Base-by-base conservation (phyloP, 1,284 basidiomycete genomes). In the Athelia sp. region DNA sequence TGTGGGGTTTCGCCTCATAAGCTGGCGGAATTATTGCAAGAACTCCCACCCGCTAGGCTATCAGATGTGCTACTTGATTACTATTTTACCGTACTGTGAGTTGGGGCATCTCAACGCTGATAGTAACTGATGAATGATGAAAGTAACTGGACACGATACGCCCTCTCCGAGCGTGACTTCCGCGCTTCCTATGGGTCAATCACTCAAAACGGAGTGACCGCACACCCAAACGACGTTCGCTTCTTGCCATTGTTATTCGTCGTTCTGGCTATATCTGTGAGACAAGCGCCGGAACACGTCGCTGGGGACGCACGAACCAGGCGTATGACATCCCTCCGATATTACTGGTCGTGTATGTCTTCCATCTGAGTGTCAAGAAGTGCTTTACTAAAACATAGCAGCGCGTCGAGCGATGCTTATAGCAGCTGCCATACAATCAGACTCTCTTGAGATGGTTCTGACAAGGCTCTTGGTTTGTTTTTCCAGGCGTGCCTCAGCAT, bases 71-170 rank as follows among this genome's bases (percentile, higher is more conserved):
- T 91, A 15, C 73, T 91, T 52, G 82, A 90, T 58, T 81, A 84
- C 60, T 91, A 91, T 57, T 91, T 91, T 58, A 66, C 70, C 32
- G 72, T 79, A n/a, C 79, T 91, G 88, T 89, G 58, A 61, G 84
- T 70, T 13, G 13, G 4, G n/a, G 13, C 43, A 36, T 22, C 19
- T 21, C 21, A 22, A n/a, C 10, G 40, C 19, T 21, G 40, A 21
- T 14, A 11, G 19, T 13, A 43, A 13, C 19, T 10, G 10, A 13
- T 11, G 40, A 14, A 35, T 34, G 45, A 31, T 49, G 18, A 36
- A 29, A 24, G 94, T 66, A 97, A 97, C 63, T 93, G 90, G 79
- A 93, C 93, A n/a, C 82, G 93, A 35, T 94, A 96, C 66, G 93
- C 93, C 24, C 81, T 97, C 26, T 92, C 91, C 43, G 93, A 96